Conservation (phyloP, 257 asterid species). For the Penstemon davidsonii region DNA sequence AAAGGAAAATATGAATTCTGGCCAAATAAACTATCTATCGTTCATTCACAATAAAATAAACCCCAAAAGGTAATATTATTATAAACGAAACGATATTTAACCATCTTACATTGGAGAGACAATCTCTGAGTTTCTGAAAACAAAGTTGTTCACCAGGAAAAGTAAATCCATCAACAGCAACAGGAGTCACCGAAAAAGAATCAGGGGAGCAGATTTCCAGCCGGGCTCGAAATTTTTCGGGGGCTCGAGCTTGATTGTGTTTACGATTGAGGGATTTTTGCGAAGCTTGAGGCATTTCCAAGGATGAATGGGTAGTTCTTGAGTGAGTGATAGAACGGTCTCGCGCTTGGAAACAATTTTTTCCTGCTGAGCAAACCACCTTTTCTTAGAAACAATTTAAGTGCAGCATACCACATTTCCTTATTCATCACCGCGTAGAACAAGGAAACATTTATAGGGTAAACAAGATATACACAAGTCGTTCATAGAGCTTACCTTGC, state of each 20-base stretch:
- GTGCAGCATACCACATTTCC: no score
- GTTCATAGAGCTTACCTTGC: no score
- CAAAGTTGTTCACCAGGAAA: conserved; percentile 68
- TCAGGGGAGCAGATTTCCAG: conserved; percentile 84
- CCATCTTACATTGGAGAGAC: conserved; percentile 58
- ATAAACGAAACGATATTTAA: not conserved
- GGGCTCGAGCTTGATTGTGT: conserved; percentile 24
- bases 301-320: conserved; percentile 8
- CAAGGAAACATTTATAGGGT: no score
- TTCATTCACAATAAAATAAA: no score
- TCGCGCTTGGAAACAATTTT: conserved; percentile 57
- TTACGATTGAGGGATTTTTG: conserved; percentile 39
- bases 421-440: no score
- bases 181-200: conserved; percentile 71
- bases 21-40: no score
- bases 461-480: no score
- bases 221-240: conserved; percentile 56
- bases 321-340: conserved; percentile 38
- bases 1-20: no score
- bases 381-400: no score
- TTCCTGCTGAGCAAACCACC: no score
- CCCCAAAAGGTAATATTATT: not conserved
- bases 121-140: conserved; percentile 51
- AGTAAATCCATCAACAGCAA: conserved; percentile 47
- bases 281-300: conserved; percentile 72